Base-by-base conservation (phyloP, 148 eudicot species). In the Vaccinium myrtillus region DNA sequence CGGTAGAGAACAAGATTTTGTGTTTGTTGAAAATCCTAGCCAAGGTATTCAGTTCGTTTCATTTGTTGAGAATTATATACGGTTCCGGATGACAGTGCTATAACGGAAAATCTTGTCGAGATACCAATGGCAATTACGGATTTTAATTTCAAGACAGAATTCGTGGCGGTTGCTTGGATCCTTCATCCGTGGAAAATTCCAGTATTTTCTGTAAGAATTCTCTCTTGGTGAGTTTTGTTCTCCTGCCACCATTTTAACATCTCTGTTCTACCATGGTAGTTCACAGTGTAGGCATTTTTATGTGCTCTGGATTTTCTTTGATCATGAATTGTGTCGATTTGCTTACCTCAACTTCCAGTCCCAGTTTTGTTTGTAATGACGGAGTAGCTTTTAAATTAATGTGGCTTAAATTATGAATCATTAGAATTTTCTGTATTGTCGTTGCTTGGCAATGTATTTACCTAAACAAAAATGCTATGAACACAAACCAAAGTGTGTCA, bases 1-100 rank as follows among this genome's bases (percentile, higher is more conserved):
- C 14, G 14, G 75, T n/a, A n/a, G n/a, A n/a, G n/a, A n/a, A n/a
- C n/a, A n/a, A n/a, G n/a, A n/a, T n/a, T n/a, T n/a, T n/a, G n/a
- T n/a, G n/a, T n/a, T n/a, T n/a, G n/a, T n/a, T n/a, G n/a, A n/a
- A n/a, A n/a, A n/a, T n/a, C n/a, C n/a, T n/a, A n/a, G n/a, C n/a
- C n/a, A n/a, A n/a, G n/a, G n/a, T 83, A 79, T 32, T 81, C 25
- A 46, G 73, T 82, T 43, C 59, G 16, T 82, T 69, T 50, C 14
- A 67, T 25, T 48, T 32, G 19, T 51, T 71, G 78, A 46, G 43
- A 70, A 32, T 9, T 14, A 55, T 8, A 18, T 51, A 30, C 19
- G 14, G n/a, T 71, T 73, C 43, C 18, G 12, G 8, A 55, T n/a
- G 48, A 56, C 30, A 46, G 65, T 10, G 16, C 50, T 48, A 4